phyloP scores from a whole-genome alignment of 73 alveolate genomes.

The Paramecium primaurelia region DNA sequence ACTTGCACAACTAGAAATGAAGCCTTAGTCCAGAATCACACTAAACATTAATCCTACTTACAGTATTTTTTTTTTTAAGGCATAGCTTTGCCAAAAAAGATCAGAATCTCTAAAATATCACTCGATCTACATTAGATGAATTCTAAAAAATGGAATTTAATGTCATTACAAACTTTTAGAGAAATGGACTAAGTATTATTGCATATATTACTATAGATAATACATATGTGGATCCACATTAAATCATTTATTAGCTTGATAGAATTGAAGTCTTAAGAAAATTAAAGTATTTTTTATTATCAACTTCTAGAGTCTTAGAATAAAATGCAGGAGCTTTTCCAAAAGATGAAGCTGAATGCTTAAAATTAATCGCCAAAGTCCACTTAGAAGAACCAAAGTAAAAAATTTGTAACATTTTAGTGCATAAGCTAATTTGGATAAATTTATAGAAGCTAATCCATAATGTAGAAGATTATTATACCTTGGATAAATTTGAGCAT shows the following conservation, averaged over 20 bases:
- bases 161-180: background rate
- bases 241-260: background rate
- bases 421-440: conserved; percentile 12
- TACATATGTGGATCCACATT: background rate
- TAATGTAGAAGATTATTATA: background rate
- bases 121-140: background rate
- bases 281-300: background rate
- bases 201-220: background rate
- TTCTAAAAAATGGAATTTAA: conserved; percentile 5
- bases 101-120: background rate
- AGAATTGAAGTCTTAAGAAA: conserved; percentile 17
- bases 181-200: background rate
- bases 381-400: conserved; percentile 13
- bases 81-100: background rate
- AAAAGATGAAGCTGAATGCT: conserved; percentile 9
- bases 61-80: background rate
- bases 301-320: background rate
- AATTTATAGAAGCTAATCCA: background rate
- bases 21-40: background rate
- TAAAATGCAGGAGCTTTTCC: background rate
- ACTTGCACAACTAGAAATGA: background rate
- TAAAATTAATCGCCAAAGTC: conserved; percentile 16
- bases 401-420: background rate
- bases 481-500: conserved; percentile 14
- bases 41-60: background rate